These are phyloP conservation scores for Echinochloa phyllopogon DNA, from an alignment of 176 grass and related monocot genomes.

Conservation along the genomic window DNA sequence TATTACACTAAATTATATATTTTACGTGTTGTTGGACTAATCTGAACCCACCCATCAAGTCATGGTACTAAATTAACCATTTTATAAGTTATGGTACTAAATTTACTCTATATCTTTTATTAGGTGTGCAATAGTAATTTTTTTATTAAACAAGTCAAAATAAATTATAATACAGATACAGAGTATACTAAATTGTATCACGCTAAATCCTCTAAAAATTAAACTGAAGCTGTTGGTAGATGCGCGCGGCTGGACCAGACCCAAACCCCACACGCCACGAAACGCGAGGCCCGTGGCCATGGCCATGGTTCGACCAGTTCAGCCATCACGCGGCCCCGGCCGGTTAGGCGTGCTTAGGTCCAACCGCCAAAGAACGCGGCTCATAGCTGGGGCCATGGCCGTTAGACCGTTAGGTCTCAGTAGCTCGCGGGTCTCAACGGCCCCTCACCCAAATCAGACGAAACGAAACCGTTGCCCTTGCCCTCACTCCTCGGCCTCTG, in stretches of 20 bases:
- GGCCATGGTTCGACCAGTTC: background rate
- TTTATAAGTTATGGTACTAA: no score
- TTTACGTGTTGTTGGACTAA: no score
- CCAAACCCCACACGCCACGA: slow-evolving; percentile 27
- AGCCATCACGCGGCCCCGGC: background rate
- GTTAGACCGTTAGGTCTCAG: slow-evolving; percentile 53
- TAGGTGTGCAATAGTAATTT: no score
- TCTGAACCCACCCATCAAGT: no score
- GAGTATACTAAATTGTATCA: no score
- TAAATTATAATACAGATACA: no score
- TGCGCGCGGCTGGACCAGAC: background rate
- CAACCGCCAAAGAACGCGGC: slow-evolving; percentile 41
- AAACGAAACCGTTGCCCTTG: background rate
- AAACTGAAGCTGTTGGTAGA: background rate
- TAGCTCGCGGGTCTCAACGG: slow-evolving; percentile 53
- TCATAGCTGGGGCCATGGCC: background rate
- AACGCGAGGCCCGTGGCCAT: background rate
- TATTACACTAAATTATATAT: no score
- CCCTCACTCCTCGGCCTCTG: background rate
- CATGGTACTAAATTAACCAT: no score
- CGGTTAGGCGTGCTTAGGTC: slow-evolving; percentile 43
- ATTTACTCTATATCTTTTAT: no score
- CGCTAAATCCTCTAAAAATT: background rate
- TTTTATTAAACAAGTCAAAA: no score
- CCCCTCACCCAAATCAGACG: slow-evolving; percentile 33